These are phyloP conservation scores for Coemansia sp. DNA, from an alignment of 192 early-diverging fungal genomes.

Conservation along the genomic window DNA sequence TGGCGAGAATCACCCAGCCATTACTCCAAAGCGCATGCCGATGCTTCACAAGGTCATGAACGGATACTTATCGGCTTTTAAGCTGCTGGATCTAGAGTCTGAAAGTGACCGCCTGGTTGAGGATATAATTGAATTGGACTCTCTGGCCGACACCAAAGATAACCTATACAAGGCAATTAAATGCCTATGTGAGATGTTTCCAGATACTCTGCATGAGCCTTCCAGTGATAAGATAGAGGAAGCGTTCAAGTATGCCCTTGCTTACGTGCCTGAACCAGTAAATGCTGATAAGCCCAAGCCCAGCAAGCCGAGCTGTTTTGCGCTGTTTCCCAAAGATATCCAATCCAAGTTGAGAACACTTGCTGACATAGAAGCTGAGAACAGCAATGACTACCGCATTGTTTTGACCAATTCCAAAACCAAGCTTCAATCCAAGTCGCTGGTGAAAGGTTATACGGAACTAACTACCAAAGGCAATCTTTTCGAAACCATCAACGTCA, in stretches of 20 bases:
- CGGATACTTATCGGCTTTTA: conserved; percentile 53
- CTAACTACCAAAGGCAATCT: not conserved
- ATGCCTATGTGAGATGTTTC: conserved; percentile 46
- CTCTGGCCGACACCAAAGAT: conserved; percentile 50
- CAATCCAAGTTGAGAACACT: conserved; percentile 6
- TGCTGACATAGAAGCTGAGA: conserved; percentile 11
- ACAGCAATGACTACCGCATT: conserved; percentile 41
- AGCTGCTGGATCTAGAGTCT: conserved; percentile 55
- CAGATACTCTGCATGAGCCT: conserved; percentile 29
- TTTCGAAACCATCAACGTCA: not conserved
- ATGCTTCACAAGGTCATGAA: conserved; percentile 60
- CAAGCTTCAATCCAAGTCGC: conserved; percentile 18
- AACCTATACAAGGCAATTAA: conserved; percentile 53
- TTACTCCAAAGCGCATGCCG: conserved; percentile 65
- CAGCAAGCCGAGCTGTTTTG: conserved; percentile 19
- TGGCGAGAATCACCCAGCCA: conserved; percentile 78
- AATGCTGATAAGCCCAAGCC: conserved; percentile 4
- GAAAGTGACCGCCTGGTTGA: conserved; percentile 56
- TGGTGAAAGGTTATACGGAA: conserved; percentile 29
- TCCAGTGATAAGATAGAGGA: conserved; percentile 51
- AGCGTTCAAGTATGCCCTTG: conserved; percentile 53
- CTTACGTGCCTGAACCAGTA: conserved; percentile 44
- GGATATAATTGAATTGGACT: conserved; percentile 58
- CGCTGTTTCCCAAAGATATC: conserved; percentile 33
- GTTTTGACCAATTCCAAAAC: conserved; percentile 36